Base-by-base conservation (phyloP, 257 asterid genomes). In the Voacanga thouarsii region DNA sequence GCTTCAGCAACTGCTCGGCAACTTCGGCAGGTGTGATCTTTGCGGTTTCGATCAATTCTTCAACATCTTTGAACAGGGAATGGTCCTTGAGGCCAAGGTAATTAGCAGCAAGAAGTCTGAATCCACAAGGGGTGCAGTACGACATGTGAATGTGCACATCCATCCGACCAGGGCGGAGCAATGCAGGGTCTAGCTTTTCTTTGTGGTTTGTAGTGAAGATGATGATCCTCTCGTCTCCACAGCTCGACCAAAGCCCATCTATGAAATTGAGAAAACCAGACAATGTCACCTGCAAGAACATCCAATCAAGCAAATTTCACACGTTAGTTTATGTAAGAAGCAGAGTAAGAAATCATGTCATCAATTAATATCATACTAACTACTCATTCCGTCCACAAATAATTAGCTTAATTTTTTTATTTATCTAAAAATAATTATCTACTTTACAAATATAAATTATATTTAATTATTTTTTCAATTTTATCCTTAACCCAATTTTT, bases 161-260 rank as follows among this genome's bases (percentile, higher is more conserved):
- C 97, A 92, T 92, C 1, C 95, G 84, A 1, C 96, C 92, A 0
- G 97, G 93, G 7, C 96, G 87, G 30, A 91, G 75, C 64, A 92
- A 69, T 0, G 95, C 96, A 6, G 92, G 91, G 63, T 91, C 97
- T 1, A 91, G 84, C 86, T 88, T 88, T 21, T 91, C 94, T 0
- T 82, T 39, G 86, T 89, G 94, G 71, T 91, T 89, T 5, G 94
- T 91, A 0, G 96, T 89, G 89, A 91, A 91, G 18, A 91, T 86
- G 56, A 91, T 89, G 81, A 91, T 86, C 75, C 97, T 83, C 69
- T 89, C 94, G 14, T 87, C 94, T 0, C 94, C 97, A 24, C 92
- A 85, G 63, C 94, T 87, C 23, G 97, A 92, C 94, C 97, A 92
- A 75, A 92, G 79, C 12, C 94, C 97, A 30, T 92, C 97, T 0